Conservation (phyloP, 345 rosid species). For the Eucalyptus marginata region DNA sequence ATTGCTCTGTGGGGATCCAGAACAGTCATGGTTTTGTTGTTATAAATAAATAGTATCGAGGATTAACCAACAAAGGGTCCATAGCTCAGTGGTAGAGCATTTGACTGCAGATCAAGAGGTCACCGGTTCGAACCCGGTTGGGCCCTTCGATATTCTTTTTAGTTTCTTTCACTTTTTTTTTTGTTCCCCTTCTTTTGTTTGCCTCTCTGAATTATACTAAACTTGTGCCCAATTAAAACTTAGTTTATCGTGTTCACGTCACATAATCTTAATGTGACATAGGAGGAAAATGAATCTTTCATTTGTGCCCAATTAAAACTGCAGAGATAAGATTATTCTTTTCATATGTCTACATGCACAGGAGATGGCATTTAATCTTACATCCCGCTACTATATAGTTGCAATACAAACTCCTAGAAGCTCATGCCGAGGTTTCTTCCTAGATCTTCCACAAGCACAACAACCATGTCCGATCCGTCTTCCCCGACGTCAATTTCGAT, state of each 20-base stretch:
- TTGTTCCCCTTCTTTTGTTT: background rate
- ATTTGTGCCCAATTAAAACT: background rate
- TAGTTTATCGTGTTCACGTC: background rate
- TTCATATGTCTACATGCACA: background rate
- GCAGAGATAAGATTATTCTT: background rate
- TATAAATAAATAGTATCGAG: accelerated
- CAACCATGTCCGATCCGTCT: background rate
- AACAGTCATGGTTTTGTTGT: accelerated
- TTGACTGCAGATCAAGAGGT: conserved; percentile 82
- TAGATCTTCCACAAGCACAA: background rate
- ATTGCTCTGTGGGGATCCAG: accelerated
- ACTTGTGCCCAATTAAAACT: background rate
- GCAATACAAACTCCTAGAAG: background rate
- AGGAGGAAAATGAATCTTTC: background rate
- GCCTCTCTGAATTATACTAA: background rate
- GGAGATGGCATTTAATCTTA: background rate
- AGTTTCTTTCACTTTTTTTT: background rate
- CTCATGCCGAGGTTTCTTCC: background rate
- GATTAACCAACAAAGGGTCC: conserved; percentile 4
- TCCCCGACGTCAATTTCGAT: background rate
- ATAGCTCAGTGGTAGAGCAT: conserved; percentile 92
- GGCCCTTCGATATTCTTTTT: background rate
- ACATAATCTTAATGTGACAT: no score
- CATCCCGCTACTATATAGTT: background rate
- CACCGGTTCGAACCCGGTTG: conserved; percentile 43